These are phyloP conservation scores for Grosmannia clavigera DNA, from an alignment of 2,329 filamentous ascomycete genomes.

Conservation along the genomic window DNA sequence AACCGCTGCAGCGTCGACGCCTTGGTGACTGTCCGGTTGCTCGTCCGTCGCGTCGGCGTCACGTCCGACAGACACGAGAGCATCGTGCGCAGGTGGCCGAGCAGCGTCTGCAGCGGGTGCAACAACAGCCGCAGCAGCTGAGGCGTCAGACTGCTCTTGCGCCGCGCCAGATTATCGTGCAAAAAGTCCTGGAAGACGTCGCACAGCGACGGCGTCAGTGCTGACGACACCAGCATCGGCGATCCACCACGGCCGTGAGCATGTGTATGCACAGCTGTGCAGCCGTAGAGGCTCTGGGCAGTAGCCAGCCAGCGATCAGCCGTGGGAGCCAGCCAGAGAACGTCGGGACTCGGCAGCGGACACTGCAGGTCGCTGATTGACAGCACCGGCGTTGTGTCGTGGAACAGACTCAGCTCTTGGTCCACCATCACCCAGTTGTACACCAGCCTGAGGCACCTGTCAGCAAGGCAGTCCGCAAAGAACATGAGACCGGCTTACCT, in stretches of 20 bases:
- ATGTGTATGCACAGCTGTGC: conserved; percentile 15
- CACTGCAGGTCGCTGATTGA: conserved; percentile 52
- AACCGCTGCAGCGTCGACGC: conserved; percentile 47
- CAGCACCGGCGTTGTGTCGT: conserved; percentile 50
- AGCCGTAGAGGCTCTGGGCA: conserved; percentile 47
- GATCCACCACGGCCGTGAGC: conserved; percentile 30
- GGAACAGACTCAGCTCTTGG: conserved; percentile 56
- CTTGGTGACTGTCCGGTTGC: conserved; percentile 38
- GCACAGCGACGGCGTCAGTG: conserved; percentile 44
- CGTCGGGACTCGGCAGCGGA: conserved; percentile 49
- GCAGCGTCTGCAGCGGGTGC: conserved; percentile 53
- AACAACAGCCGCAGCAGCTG: conserved; percentile 54
- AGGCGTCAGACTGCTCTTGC: conserved; percentile 31
- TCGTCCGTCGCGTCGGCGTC: conserved; percentile 25
- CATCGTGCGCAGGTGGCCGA: conserved; percentile 53
- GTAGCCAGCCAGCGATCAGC: conserved; percentile 46
- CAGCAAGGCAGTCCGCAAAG: conserved; percentile 10
- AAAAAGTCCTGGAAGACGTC: conserved; percentile 58
- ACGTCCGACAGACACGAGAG: conserved; percentile 52
- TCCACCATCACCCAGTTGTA: conserved; percentile 68
- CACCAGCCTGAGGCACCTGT: conserved; percentile 37
- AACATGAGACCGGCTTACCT: conserved; percentile 29
- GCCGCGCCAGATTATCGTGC: conserved; percentile 44
- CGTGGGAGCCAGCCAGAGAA: conserved; percentile 49
- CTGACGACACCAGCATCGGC: conserved; percentile 36